Evolutionary conservation across 2,329 filamentous ascomycete genomes (phyloP), one percentile per base, ranked within the genome.

Genomic region (Tolypocladium ophioglossoides): DNA sequence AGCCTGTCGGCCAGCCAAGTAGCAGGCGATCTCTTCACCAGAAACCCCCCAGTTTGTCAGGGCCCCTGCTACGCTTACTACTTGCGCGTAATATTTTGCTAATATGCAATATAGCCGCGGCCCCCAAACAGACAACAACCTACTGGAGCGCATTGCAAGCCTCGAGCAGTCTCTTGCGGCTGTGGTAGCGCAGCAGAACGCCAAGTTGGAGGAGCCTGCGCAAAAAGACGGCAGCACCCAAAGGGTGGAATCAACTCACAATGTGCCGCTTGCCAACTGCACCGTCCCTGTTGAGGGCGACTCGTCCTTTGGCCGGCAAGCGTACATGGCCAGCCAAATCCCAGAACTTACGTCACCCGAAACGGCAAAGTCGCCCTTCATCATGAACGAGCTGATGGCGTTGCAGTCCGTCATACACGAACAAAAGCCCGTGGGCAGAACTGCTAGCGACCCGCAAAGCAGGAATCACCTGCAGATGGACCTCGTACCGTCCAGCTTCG

Each of bases 1-100:
- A 55, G n/a, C 55, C 59, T 27, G 56, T 30, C 1, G 37, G 20
- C 22, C 40, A 44, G 20, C 20, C 40, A 44, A 24, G 22, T 6
- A 44, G 20, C 20, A 44, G 14, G 20, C 40, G 20, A 44, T 16
- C 20, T 16, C 40, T 44, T 22, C 20, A 6, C 20, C 20, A 16
- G 40, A 44, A 12, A 44, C 4, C 40, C 9, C 5, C 40, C 14
- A 44, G 40, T 20, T 44, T 44, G 40, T 16, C 14, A 16, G 11
- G 20, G 12, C 22, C 12, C 10, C 22, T 11, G 20, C 11, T 5
- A 12, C 6, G 12, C 40, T 14, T 27, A 14, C 40, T 12, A 27
- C 22, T 16, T 24, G 12, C 20, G 12, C 27, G 32, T 14, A 14
- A 9, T 16, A 3, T 16, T 22, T 27, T 44, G 12, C 20, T 24